Evolutionary conservation across 1,139 yeast genomes (phyloP).

Genomic region (Magnusiomyces tetraspermus): DNA sequence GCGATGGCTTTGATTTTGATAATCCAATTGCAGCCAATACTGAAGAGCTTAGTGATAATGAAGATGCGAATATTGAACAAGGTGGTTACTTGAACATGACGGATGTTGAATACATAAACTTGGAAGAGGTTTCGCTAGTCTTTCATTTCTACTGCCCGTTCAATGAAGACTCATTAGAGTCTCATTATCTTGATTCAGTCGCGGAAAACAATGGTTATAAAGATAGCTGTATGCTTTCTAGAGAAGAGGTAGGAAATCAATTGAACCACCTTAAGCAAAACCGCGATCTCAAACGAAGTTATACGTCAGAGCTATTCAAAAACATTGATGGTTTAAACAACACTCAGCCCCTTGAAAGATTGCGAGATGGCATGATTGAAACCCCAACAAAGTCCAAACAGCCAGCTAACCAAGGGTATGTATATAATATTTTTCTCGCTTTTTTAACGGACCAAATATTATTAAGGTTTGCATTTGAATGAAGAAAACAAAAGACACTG

Average conservation of each 20-base stretch:
- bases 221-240: background rate
- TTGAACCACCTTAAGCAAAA: background rate
- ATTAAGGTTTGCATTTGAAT: no score
- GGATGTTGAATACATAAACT: background rate
- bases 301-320: background rate
- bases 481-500: no score
- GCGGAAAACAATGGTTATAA: background rate
- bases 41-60: background rate
- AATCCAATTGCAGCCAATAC: background rate
- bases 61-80: background rate
- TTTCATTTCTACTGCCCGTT: slow-evolving; percentile 1
- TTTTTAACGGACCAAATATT: no score
- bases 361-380: background rate
- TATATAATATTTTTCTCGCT: no score
- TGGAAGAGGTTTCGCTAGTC: background rate
- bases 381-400: background rate
- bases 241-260: background rate
- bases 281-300: background rate
- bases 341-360: background rate
- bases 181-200: background rate
- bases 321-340: background rate
- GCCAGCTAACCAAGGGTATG: background rate
- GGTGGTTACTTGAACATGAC: background rate
- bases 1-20: background rate
- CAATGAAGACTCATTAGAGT: background rate